Base-by-base conservation (phyloP, 345 rosid genomes). In the Aethionema arabicum region DNA sequence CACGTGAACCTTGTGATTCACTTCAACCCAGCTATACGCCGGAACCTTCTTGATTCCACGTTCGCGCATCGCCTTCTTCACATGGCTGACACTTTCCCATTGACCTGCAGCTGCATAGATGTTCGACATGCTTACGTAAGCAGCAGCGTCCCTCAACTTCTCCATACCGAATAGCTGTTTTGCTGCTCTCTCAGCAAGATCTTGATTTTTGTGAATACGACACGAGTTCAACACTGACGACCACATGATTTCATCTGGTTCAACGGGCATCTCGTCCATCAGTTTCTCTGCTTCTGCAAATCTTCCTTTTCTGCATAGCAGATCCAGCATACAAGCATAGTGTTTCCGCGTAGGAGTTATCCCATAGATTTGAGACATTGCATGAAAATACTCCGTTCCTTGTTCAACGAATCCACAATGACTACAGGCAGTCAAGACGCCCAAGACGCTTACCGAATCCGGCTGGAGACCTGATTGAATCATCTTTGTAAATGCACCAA, bases 21-120 rank as follows among this genome's bases (percentile, higher is more conserved):
- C 61, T 76, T 92, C 96, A 45, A 89, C 89, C 98, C 95, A 92
- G 73, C 98, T 92, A 61, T 72, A 77, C 0, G 86, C 98, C 0
- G 85, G 72, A 56, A 82, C 77, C 75, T 92, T 92, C 52, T 71
- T 78, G 27, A 92, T 76, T 51, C 96, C 88, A 0, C 95, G 80
- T 29, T 83, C 88, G 52, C 83, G 82, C 96, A 89, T 85, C 2
- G 85, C 91, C 66, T 76, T 85, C 81, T 85, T 92, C 49, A 86
- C 87, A 68, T 74, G 68, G 14, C 79, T 56, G 0, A 87, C 98
- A 4, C 68, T 72, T 12, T 82, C 85, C 98, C 97, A 92, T 30
- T 81, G 65, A 7, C 95, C 90, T 3, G 83, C 80, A 0, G 59
- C 83, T 4, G 97, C 95, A 11, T 83, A 81, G 65, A 92, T 87